These are phyloP conservation scores for Sporothrix euskadiensis DNA, from an alignment of 2,329 filamentous ascomycete genomes.

Conservation along the genomic window DNA sequence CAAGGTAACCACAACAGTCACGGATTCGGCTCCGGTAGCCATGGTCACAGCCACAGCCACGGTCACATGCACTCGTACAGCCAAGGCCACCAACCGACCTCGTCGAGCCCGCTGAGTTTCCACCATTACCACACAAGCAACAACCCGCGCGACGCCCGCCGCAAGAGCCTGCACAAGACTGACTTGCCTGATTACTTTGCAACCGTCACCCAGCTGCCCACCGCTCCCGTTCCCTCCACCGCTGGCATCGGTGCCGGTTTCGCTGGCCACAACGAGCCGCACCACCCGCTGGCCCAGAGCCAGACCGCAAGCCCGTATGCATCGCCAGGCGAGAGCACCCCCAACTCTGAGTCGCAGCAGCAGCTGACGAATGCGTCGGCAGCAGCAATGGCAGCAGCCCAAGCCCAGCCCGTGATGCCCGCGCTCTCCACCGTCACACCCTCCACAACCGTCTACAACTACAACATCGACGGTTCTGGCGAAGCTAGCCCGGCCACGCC, in stretches of 20 bases:
- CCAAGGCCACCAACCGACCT: slow-evolving; percentile 21
- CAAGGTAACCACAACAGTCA: not conserved
- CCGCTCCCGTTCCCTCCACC: slow-evolving; percentile 27
- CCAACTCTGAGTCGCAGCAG: slow-evolving; percentile 34
- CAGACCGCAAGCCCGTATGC: slow-evolving; percentile 68
- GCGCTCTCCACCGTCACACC: slow-evolving; percentile 37
- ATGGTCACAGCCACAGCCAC: slow-evolving; percentile 23
- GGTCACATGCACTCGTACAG: slow-evolving; percentile 27
- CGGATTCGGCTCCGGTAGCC: not conserved
- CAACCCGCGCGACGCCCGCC: slow-evolving; percentile 50
- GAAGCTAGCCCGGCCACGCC: slow-evolving; percentile 29
- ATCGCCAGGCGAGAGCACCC: slow-evolving; percentile 38
- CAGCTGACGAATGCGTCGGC: slow-evolving; percentile 30
- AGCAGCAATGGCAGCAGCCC: not conserved
- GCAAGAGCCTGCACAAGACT: slow-evolving; percentile 57
- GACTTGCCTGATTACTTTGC: slow-evolving; percentile 59
- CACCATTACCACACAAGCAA: slow-evolving; percentile 42
- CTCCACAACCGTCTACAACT: slow-evolving; percentile 5
- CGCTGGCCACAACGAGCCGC: slow-evolving; percentile 36
- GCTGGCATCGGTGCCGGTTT: slow-evolving; percentile 37
- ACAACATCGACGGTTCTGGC: slow-evolving; percentile 26
- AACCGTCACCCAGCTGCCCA: slow-evolving; percentile 47
- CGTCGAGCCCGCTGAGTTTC: slow-evolving; percentile 46
- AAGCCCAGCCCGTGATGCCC: slow-evolving; percentile 28
- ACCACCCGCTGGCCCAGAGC: slow-evolving; percentile 76